Conservation (phyloP, 805 yeast genomes). For the Yamadazyma olivae region DNA sequence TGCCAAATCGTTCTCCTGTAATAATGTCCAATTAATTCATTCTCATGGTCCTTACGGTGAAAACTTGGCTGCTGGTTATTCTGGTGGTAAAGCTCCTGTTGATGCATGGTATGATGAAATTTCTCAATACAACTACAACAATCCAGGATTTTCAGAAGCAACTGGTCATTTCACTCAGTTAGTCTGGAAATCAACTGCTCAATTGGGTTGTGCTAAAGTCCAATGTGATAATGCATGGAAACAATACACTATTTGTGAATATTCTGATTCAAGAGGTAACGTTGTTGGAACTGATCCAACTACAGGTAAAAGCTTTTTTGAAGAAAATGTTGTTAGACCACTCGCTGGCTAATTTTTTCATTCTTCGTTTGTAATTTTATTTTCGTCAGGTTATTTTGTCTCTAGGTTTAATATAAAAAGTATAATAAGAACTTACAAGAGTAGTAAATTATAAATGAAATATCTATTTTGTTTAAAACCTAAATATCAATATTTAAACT, state of each 20-base stretch:
- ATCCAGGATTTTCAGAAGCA: slow-evolving; percentile 48
- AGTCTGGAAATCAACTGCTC: slow-evolving; percentile 60
- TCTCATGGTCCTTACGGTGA: slow-evolving; percentile 72
- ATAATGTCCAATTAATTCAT: slow-evolving; percentile 59
- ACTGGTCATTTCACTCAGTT: slow-evolving; percentile 82
- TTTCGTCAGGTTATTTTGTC: not conserved
- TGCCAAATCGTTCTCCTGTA: slow-evolving; percentile 47
- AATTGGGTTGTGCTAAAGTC: slow-evolving; percentile 65
- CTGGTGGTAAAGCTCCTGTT: slow-evolving; percentile 55
- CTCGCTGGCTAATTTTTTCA: slow-evolving; percentile 1
- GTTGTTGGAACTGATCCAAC: slow-evolving; percentile 30
- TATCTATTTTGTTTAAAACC: not conserved
- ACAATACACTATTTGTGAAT: slow-evolving; percentile 70
- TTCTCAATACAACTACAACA: slow-evolving; percentile 46
- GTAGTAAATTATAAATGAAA: too few relatives aligned
- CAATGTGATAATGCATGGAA: slow-evolving; percentile 47
- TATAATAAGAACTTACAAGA: not conserved
- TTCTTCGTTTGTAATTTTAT: not conserved
- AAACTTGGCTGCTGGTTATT: slow-evolving; percentile 68
- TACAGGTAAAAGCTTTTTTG: slow-evolving; percentile 36
- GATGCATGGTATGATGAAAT: slow-evolving; percentile 78
- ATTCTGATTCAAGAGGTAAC: slow-evolving; percentile 53
- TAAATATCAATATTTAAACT: not conserved
- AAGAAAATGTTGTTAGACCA: slow-evolving; percentile 43
- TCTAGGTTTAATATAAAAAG: not conserved